Conservation (phyloP, 1,284 basidiomycete species). For the Ceratobasidium sp. region DNA sequence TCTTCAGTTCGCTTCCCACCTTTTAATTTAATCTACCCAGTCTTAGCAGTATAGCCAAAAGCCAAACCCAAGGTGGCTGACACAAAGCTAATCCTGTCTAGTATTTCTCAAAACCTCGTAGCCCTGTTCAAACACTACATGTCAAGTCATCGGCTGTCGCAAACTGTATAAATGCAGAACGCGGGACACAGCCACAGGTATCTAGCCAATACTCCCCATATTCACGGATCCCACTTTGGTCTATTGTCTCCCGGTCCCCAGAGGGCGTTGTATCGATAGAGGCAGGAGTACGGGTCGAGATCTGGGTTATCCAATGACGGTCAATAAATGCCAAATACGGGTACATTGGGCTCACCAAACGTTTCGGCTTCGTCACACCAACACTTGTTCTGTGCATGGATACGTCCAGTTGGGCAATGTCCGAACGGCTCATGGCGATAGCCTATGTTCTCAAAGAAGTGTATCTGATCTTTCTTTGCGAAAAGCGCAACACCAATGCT, state of each 20-base stretch:
- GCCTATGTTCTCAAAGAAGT: conserved; percentile 50
- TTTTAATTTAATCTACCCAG: too few relatives aligned
- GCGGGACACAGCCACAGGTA: background rate
- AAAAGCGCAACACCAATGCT: conserved; percentile 58
- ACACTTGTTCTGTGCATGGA: conserved; percentile 16
- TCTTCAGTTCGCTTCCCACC: too few relatives aligned
- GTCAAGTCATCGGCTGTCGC: too few relatives aligned
- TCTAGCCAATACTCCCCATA: background rate
- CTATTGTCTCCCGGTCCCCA: conserved; percentile 24
- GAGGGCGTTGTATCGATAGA: conserved; percentile 27
- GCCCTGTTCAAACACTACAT: background rate
- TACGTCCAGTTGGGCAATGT: conserved; percentile 45
- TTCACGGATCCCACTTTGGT: conserved; percentile 34
- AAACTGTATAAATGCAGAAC: background rate
- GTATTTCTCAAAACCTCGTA: background rate
- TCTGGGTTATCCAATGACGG: conserved; percentile 23
- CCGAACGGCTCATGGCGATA: conserved; percentile 46
- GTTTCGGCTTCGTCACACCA: conserved; percentile 30
- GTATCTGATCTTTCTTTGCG: conserved; percentile 54
- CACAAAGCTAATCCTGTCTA: background rate
- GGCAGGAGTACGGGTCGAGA: conserved; percentile 31
- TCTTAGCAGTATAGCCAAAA: too few relatives aligned
- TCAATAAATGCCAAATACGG: background rate
- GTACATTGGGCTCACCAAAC: conserved; percentile 6
- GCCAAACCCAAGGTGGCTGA: too few relatives aligned